Percentiles rank a stretch among this genome's conserved stretches.
Conservation (phyloP, 2,329 filamentous ascomycete species). For the Alternaria panax region DNA sequence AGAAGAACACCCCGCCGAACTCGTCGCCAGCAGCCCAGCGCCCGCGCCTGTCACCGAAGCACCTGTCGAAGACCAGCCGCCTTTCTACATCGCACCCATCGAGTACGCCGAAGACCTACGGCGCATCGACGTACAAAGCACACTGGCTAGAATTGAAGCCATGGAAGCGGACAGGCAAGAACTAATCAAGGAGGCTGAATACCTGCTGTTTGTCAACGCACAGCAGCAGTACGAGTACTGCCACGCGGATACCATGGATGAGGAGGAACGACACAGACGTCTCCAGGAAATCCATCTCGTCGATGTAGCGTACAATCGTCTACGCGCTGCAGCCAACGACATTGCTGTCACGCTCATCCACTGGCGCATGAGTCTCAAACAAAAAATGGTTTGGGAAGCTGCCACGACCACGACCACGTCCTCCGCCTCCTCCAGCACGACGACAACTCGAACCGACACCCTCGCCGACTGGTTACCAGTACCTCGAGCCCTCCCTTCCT, state of each 20-base stretch:
- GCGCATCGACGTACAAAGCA: slow-evolving; percentile 21
- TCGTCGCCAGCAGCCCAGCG: neutral
- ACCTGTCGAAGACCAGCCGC: slow-evolving; percentile 6
- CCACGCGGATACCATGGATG: slow-evolving; percentile 13
- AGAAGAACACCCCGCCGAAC: slow-evolving; percentile 13
- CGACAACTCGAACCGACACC: neutral
- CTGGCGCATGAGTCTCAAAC: slow-evolving; percentile 27
- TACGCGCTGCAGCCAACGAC: slow-evolving; percentile 24
- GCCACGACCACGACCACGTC: neutral
- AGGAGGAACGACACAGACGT: slow-evolving; percentile 27
- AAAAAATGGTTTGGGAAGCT: slow-evolving; percentile 26
- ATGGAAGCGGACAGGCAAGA: slow-evolving; percentile 22
- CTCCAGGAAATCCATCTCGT: slow-evolving; percentile 32
- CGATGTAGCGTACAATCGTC: slow-evolving; percentile 25
- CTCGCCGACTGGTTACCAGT: slow-evolving; percentile 24
- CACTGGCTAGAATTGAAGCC: slow-evolving; percentile 16
- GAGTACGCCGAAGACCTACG: slow-evolving; percentile 33
- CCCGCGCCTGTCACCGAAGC: neutral
- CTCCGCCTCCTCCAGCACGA: neutral
- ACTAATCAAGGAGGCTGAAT: slow-evolving; percentile 32
- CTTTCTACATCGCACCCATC: slow-evolving; percentile 28
- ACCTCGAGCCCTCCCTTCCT: slow-evolving; percentile 3
- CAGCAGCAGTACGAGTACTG: slow-evolving; percentile 35
- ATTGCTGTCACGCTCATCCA: slow-evolving; percentile 26
- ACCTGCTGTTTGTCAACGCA: slow-evolving; percentile 25